Percentiles rank a stretch among this genome's conserved stretches.
These are phyloP conservation scores for Zymoseptoria brevis DNA, from an alignment of 2,329 filamentous ascomycete genomes.

Conservation along the genomic window DNA sequence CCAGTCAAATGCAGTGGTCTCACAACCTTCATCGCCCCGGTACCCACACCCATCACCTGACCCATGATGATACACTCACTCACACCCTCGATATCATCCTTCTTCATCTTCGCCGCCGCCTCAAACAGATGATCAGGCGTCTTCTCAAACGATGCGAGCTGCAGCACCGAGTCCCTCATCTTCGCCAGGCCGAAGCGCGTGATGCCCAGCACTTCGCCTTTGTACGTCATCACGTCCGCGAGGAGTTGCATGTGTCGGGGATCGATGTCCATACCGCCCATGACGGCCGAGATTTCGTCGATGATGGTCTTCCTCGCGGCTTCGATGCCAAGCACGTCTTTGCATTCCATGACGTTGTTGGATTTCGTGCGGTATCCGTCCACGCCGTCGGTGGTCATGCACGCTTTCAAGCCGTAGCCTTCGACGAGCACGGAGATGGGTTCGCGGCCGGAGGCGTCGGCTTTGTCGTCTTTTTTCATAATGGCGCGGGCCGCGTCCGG, in stretches of 20 bases:
- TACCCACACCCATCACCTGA: conserved; percentile 85
- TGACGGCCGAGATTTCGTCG: conserved; percentile 77
- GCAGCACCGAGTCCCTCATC: conserved; percentile 89
- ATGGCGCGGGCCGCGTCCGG: conserved; percentile 78
- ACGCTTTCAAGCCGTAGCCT: conserved; percentile 80
- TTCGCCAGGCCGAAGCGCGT: conserved; percentile 93
- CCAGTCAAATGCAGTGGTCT: conserved; percentile 57
- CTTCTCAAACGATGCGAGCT: conserved; percentile 95
- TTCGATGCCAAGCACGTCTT: conserved; percentile 86
- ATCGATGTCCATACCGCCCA: conserved; percentile 92
- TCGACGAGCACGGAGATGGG: conserved; percentile 63
- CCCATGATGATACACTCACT: conserved; percentile 98
- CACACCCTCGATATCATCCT: conserved; percentile 85
- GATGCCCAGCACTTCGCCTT: conserved; percentile 92
- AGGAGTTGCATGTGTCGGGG: conserved; percentile 96
- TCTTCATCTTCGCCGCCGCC: conserved; percentile 84
- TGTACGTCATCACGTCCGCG: conserved; percentile 98
- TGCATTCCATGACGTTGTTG: conserved; percentile 86
- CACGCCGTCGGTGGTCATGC: conserved; percentile 91
- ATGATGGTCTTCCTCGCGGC: conserved; percentile 86
- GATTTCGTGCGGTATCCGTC: conserved; percentile 65
- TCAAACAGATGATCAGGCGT: conserved; percentile 96
- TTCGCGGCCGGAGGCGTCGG: conserved; percentile 56
- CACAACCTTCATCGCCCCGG: conserved; percentile 85
- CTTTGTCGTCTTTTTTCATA: conserved; percentile 66